Conservation (phyloP, 768 basidiomycete genomes). For the Phylloporus scabripes region DNA sequence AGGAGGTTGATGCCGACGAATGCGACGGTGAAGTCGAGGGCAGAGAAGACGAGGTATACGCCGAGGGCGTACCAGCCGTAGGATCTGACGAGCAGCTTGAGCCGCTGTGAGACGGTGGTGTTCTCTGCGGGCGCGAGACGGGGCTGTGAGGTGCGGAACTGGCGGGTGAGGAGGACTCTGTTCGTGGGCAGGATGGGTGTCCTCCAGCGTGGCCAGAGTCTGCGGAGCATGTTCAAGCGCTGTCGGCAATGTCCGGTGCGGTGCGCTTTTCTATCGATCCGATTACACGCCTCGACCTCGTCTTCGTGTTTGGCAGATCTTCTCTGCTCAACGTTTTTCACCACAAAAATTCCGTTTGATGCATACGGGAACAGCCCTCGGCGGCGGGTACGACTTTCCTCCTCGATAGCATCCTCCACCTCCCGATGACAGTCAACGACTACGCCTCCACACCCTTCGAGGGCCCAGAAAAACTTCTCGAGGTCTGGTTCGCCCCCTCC, state of each 20-base stretch:
- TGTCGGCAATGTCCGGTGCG: background rate
- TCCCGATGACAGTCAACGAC: conserved; percentile 23
- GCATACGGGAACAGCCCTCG: conserved; percentile 38
- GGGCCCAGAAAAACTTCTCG: conserved; percentile 92
- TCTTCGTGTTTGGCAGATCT: conserved; percentile 16
- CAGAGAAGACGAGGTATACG: conserved; percentile 71
- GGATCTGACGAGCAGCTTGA: conserved; percentile 80
- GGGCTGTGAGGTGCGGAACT: conserved; percentile 41
- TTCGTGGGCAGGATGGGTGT: conserved; percentile 41
- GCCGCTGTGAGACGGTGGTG: conserved; percentile 58
- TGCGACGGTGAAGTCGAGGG: conserved; percentile 78
- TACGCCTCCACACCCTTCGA: conserved; percentile 62
- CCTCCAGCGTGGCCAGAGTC: conserved; percentile 42
- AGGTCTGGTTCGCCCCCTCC: conserved; percentile 94
- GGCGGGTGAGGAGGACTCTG: conserved; percentile 34
- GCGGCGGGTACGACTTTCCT: conserved; percentile 34
- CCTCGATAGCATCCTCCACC: conserved; percentile 43
- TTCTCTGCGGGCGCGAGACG: conserved; percentile 36
- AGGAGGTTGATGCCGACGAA: conserved; percentile 82
- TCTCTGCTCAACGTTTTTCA: conserved; percentile 9
- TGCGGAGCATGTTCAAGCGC: conserved; percentile 31
- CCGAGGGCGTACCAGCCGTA: conserved; percentile 97
- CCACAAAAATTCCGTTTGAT: conserved; percentile 33
- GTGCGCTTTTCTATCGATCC: conserved; percentile 17
- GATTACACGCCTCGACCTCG: conserved; percentile 8